These are phyloP conservation scores for Lumnitzera racemosa DNA, from an alignment of 345 rosid species.

Conservation along the genomic window DNA sequence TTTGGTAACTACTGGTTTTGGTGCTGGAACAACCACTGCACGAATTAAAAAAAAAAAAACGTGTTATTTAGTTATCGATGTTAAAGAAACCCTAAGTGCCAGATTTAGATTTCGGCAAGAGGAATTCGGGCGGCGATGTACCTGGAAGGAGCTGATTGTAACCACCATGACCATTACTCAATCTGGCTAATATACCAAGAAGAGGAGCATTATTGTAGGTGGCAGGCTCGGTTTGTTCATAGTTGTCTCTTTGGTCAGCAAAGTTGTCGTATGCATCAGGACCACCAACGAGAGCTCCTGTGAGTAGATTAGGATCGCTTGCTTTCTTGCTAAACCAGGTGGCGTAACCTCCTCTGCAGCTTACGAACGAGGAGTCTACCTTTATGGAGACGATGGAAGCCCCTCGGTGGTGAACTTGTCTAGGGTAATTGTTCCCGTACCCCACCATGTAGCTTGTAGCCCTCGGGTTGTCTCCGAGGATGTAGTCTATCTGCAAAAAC, in stretches of 20 bases:
- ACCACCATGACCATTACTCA: constrained; percentile 55
- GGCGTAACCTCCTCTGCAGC: constrained; percentile 92
- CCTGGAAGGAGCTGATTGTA: constrained; percentile 95
- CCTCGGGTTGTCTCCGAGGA: constrained; percentile 96
- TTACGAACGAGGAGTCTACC: constrained; percentile 55
- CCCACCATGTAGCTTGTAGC: constrained; percentile 98
- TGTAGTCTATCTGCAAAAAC: constrained; percentile 65
- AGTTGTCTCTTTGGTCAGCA: constrained; percentile 87
- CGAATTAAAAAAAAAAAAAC: background rate
- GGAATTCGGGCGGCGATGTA: constrained; percentile 10
- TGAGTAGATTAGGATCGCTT: constrained; percentile 82
- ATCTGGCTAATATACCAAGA: constrained; percentile 81
- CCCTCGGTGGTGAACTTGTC: constrained; percentile 84
- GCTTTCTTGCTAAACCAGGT: constrained; percentile 74
- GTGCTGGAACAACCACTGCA: constrained; percentile 49
- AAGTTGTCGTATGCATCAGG: constrained; percentile 96
- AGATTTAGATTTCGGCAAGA: no score
- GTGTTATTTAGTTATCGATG: constrained; percentile 1
- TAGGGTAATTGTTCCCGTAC: constrained; percentile 86
- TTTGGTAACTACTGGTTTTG: constrained; percentile 27
- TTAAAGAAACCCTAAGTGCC: no score
- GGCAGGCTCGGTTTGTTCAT: constrained; percentile 98
- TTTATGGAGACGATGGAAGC: constrained; percentile 85
- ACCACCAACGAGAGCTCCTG: constrained; percentile 91
- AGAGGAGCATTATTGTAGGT: constrained; percentile 97